Evolutionary conservation across 306 rosid genomes (phyloP), one percentile per base, ranked within the genome.

Genomic region (Quercus dentata): DNA sequence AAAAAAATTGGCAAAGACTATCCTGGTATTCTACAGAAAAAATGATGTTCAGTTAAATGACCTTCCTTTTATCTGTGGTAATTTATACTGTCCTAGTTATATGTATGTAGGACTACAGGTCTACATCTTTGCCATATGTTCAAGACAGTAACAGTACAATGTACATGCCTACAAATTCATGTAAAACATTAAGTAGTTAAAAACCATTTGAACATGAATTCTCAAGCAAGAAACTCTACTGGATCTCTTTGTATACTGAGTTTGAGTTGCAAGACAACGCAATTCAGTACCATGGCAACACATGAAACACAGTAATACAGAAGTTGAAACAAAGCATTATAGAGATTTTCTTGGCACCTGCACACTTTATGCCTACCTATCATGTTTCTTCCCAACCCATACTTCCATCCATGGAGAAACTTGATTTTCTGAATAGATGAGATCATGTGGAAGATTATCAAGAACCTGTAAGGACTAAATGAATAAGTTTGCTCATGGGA

Each of bases 381-480:
- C 89, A 58, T 67, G 83, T 76, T 87, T 90, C 79, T 83, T 92
- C 86, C 88, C 87, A 65, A 95, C 92, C 99, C 99, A 95, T 41
- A 90, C 97, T 91, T 94, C 99, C 91, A 84, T 90, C 99, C 95
- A 95, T 13, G 97, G 81, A 72, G 97, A 88, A 81, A 78, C 89
- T 82, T 95, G 99, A 88, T 82, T 89, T 86, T 87, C 92, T 44
- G 97, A 88, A 82, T 87, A 91, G 84, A 95, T 79, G 65, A 91
- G 95, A 91, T 95, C 97, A 73, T 95, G 99, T 12, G 99, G 99
- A 87, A 95, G 95, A 85, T 95, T 95, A 89, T 95, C 99, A 67
- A 95, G 95, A 62, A 95, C 99, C 99, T 95, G 85, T 78, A 80
- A 58, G 65, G 75, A 80, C 71, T 69, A 77, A 71, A 78, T 19